Base-by-base conservation (phyloP, 139 green algal genomes). In the Tetradesmus lagerheimii region DNA sequence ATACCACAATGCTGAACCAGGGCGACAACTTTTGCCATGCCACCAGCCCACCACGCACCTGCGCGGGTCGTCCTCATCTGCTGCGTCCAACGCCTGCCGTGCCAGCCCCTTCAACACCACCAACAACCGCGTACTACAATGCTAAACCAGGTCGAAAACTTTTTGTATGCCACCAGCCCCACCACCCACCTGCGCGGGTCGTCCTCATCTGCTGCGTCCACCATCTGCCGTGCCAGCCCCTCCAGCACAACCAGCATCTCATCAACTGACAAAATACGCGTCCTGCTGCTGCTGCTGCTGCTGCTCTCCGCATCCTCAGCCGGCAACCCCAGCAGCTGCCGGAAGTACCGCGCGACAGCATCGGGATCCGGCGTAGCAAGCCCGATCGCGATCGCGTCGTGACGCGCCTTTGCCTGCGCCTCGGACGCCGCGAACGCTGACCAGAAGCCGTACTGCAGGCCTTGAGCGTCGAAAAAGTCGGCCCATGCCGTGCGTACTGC, bases 361-460 rank as follows among this genome's bases (percentile, higher is more conserved):
- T 64, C 75, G 25, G 86, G 34, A 25, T 31, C 47, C 1, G 50
- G 20, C 76, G n/a, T 79, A 20, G 95, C 95, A 18, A 94, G 77
- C 4, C 90, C 91, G 34, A 96, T 79, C 50, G 95, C 91, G 15
- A 34, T 35, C 0, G 94, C 92, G 77, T 95, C 88, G 74, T 91
- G 79, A 23, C 89, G 88, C 15, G 93, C 88, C 29, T 20, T 45
- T 82, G 90, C 82, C 89, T 95, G 90, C 64, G 92, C 92, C 53
- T 96, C 87, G n/a, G 90, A 89, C n/a, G 93, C 95, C 0, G 86
- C 64, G 66, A 95, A 93, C 5, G 97, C 97, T 0, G 94, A 97
- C 96, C 96, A 99, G 90, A 99, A 99, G 0, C 94, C 92, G 87
- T 96, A 98, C 25, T 93, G 67, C 18, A 96, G 25, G 16, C 94